Evolutionary conservation across 1,284 basidiomycete genomes (phyloP).

Genomic region (Apiotrichum akiyoshidainum): DNA sequence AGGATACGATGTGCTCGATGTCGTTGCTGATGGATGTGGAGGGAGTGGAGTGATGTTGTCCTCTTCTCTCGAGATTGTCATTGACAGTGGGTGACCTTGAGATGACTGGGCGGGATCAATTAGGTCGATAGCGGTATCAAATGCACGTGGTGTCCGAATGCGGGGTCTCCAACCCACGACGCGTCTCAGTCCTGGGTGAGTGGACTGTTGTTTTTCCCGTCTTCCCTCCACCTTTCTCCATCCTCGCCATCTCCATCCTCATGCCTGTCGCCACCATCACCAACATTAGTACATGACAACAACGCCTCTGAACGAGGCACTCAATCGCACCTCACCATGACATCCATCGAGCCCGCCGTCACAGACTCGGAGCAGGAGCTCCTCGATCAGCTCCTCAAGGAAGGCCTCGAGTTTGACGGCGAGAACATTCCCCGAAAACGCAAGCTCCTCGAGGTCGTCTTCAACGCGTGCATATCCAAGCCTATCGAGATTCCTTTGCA

Average conservation of each 20-base stretch:
- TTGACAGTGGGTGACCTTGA: background rate
- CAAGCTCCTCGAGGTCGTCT: slow-evolving; percentile 38
- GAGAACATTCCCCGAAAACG: slow-evolving; percentile 22
- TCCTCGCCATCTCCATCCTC: background rate
- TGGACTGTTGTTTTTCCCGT: slow-evolving; percentile 7
- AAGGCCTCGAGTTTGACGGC: slow-evolving; percentile 26
- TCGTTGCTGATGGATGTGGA: background rate
- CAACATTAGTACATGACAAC: background rate
- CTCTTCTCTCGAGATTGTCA: background rate
- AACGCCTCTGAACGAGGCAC: background rate
- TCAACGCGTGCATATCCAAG: slow-evolving; percentile 34
- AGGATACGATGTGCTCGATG: background rate
- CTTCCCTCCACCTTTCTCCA: background rate
- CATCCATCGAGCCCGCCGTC: slow-evolving; percentile 3
- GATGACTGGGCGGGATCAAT: background rate
- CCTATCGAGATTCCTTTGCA: background rate
- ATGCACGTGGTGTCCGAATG: background rate
- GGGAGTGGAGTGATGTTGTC: background rate
- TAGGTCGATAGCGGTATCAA: background rate
- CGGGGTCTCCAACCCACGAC: slow-evolving; percentile 4
- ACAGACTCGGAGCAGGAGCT: slow-evolving; percentile 22
- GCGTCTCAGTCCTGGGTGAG: slow-evolving; percentile 4
- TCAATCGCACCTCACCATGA: background rate
- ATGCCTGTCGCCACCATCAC: slow-evolving; percentile 9
- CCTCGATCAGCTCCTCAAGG: slow-evolving; percentile 36